phyloP scores from a whole-genome alignment of 2,329 filamentous ascomycete genomes.

The Talaromyces sp. region DNA sequence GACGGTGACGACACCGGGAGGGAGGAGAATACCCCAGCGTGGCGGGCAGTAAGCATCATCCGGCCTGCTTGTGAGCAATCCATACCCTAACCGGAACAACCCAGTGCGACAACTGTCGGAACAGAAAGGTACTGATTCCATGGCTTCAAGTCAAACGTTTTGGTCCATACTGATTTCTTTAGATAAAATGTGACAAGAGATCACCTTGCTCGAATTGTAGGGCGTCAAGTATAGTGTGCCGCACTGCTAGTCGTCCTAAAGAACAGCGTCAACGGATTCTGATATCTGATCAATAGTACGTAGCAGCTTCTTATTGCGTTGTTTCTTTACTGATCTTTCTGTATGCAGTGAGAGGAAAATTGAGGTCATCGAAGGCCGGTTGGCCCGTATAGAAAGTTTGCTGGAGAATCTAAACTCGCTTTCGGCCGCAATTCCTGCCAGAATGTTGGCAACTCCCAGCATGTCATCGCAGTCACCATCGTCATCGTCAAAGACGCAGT shows the following conservation, averaged over 20 bases:
- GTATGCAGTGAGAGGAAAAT: conserved; percentile 46
- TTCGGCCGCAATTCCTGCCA: conserved; percentile 13
- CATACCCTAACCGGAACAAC: background rate
- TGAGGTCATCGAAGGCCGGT: conserved; percentile 46
- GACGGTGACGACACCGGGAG: background rate
- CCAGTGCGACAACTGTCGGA: conserved; percentile 14
- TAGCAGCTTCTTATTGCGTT: background rate
- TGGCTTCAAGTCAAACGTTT: background rate
- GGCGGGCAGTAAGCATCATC: conserved; percentile 10
- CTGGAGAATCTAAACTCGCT: conserved; percentile 30
- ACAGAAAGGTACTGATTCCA: conserved; percentile 11
- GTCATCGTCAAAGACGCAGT: background rate
- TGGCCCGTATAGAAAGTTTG: conserved; percentile 43
- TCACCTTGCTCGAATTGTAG: conserved; percentile 38
- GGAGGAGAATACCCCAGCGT: conserved; percentile 4
- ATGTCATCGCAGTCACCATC: background rate
- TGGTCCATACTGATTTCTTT: background rate
- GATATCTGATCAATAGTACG: conserved; percentile 39
- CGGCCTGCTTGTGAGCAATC: background rate
- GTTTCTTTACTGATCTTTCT: background rate
- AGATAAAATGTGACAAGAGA: conserved; percentile 39
- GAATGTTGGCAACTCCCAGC: background rate
- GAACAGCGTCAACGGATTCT: conserved; percentile 35
- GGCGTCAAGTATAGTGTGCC: conserved; percentile 29
- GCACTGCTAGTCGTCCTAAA: conserved; percentile 29